Conservation (phyloP, 345 rosid genomes). For the Rubroshorea leprosula region DNA sequence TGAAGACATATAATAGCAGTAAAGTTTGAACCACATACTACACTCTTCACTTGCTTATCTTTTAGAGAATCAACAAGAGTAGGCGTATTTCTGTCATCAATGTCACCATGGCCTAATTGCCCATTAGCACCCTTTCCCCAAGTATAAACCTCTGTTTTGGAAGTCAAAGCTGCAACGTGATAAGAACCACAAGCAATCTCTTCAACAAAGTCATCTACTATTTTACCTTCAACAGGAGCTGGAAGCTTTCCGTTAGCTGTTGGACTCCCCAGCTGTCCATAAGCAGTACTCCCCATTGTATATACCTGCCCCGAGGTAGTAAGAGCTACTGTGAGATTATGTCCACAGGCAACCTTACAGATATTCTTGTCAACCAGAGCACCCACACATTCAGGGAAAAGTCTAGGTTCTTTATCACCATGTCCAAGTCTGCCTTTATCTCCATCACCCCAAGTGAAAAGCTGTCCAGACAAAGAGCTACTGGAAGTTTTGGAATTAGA, state of each 20-base stretch:
- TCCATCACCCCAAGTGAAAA: constrained; percentile 93
- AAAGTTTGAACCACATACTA: constrained; percentile 71
- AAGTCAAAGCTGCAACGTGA: constrained; percentile 72
- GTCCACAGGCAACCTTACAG: constrained; percentile 67
- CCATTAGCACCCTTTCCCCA: constrained; percentile 88
- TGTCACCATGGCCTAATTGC: constrained; percentile 81
- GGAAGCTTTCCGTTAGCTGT: constrained; percentile 49
- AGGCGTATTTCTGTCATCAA: constrained; percentile 49
- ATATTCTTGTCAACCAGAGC: constrained; percentile 38
- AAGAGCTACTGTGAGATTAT: constrained; percentile 62
- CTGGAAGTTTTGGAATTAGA: constrained; percentile 32
- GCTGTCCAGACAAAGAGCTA: constrained; percentile 36
- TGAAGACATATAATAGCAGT: constrained; percentile 74
- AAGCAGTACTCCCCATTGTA: constrained; percentile 69
- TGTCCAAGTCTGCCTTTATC: constrained; percentile 71
- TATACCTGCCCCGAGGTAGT: constrained; percentile 63
- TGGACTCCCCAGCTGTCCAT: constrained; percentile 77
- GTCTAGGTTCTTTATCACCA: constrained; percentile 58
- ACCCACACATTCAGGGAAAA: constrained; percentile 50
- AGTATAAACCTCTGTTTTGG: constrained; percentile 62
- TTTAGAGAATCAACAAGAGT: constrained; percentile 48
- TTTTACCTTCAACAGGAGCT: constrained; percentile 49
- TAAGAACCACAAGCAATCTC: constrained; percentile 77
- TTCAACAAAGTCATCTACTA: constrained; percentile 45
- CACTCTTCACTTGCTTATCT: constrained; percentile 69